A percentile compares a stretch with the other conserved stretches of the same genome.
These are phyloP conservation scores for Ambrosiella cleistominuta DNA, from an alignment of 2,329 filamentous ascomycete species.

Conservation along the genomic window DNA sequence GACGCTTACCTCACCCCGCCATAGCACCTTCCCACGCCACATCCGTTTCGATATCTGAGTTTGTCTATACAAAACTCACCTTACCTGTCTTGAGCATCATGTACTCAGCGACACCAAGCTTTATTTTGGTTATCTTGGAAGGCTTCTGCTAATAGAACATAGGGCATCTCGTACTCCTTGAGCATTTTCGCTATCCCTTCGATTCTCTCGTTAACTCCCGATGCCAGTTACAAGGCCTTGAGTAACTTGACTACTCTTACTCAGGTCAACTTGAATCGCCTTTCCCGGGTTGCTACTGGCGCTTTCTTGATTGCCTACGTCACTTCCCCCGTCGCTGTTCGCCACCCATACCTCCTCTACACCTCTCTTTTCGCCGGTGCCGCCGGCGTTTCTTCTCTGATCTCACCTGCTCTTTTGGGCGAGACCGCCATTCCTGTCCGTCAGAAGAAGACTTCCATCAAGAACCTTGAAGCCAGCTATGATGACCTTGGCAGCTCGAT, in stretches of 20 bases:
- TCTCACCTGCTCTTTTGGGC: conserved; percentile 28
- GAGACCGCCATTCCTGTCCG: conserved; percentile 17
- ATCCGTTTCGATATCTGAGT: no score
- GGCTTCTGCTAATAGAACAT: conserved; percentile 7
- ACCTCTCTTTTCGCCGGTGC: conserved; percentile 52
- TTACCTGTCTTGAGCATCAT: no score
- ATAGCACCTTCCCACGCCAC: neutral
- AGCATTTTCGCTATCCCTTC: conserved; percentile 62
- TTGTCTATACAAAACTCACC: no score
- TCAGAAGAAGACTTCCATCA: conserved; percentile 15
- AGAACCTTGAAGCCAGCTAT: conserved; percentile 51
- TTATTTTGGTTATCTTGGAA: neutral
- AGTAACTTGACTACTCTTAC: conserved; percentile 46
- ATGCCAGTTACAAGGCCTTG: conserved; percentile 52
- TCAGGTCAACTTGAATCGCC: conserved; percentile 45
- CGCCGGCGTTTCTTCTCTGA: conserved; percentile 35
- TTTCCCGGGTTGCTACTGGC: conserved; percentile 50
- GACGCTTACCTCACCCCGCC: neutral
- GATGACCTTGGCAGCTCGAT: conserved; percentile 41
- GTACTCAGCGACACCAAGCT: neutral
- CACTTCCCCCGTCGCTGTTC: conserved; percentile 54
- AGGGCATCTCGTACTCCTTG: conserved; percentile 83
- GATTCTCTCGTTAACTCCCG: conserved; percentile 64
- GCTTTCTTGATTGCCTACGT: conserved; percentile 63
- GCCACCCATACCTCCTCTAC: conserved; percentile 85